These are phyloP conservation scores for Blastocystis sp. DNA, from an alignment of 352 stramenopile species.

Conservation along the genomic window DNA sequence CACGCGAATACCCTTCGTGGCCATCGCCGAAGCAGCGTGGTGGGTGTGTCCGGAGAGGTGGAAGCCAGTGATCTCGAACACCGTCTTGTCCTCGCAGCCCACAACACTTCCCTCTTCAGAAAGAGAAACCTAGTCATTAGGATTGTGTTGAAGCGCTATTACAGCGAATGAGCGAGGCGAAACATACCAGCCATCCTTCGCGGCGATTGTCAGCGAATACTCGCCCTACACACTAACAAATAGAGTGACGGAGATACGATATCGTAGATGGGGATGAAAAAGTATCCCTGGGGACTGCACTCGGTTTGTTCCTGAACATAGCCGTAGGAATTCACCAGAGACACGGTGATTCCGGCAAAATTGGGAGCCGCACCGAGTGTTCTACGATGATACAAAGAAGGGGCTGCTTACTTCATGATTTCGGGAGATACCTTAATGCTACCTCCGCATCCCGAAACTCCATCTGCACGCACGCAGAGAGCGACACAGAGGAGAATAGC, in stretches of 20 bases:
- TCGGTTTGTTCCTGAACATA: slow-evolving; percentile 36
- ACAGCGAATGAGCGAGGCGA: slow-evolving; percentile 13
- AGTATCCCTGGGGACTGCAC: slow-evolving; percentile 59
- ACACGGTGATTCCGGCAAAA: slow-evolving; percentile 35
- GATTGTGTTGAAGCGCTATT: background rate
- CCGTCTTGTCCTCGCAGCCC: slow-evolving; percentile 33
- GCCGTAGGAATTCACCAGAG: slow-evolving; percentile 36
- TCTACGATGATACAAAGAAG: background rate
- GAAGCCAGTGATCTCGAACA: slow-evolving; percentile 56
- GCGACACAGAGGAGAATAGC: background rate
- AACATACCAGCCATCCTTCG: slow-evolving; percentile 37
- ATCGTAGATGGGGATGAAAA: slow-evolving; percentile 56
- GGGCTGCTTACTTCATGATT: background rate
- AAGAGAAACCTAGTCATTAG: slow-evolving; percentile 23
- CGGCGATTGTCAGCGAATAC: slow-evolving; percentile 9
- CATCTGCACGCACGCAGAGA: background rate
- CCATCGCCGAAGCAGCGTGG: background rate
- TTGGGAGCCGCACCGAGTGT: slow-evolving; percentile 1
- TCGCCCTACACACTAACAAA: slow-evolving; percentile 9
- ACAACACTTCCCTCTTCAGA: slow-evolving; percentile 4
- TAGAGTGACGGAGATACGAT: background rate
- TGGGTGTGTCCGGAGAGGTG: slow-evolving; percentile 5
- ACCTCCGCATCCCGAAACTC: slow-evolving; percentile 31
- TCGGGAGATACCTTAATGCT: slow-evolving; percentile 24
- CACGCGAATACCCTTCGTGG: background rate